phyloP scores from a whole-genome alignment of 2,329 filamentous ascomycete genomes.

The Cordyceps cateniannulata region DNA sequence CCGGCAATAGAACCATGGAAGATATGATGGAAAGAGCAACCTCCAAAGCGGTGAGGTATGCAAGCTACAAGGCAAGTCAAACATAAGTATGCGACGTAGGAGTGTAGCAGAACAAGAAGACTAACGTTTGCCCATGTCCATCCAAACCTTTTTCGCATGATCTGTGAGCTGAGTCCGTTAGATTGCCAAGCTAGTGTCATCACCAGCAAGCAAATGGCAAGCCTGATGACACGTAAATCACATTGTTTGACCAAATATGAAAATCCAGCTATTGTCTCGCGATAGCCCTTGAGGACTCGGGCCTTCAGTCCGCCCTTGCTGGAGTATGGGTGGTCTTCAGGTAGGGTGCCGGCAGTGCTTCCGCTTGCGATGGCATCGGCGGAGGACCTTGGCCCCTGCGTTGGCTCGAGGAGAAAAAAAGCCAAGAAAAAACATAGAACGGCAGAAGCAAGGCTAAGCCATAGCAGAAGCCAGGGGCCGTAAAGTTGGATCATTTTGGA shows the following conservation, averaged over 20 bases:
- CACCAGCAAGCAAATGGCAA: neutral
- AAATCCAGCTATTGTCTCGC: neutral
- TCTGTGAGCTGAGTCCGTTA: neutral
- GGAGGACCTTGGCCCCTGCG: neutral
- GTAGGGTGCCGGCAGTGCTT: neutral
- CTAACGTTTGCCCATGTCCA: conserved; percentile 2
- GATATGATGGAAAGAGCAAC: neutral
- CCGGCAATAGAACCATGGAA: neutral
- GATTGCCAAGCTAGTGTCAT: conserved; percentile 4
- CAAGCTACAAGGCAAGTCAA: neutral
- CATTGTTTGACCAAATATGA: neutral
- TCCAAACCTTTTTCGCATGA: conserved; percentile 3
- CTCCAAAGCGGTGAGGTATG: neutral
- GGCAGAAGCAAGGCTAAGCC: neutral
- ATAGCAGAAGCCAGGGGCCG: neutral
- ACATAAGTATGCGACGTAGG: neutral
- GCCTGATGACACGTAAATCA: neutral
- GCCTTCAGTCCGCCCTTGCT: neutral
- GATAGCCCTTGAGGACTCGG: neutral
- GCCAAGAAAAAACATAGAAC: fast-evolving
- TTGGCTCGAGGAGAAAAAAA: neutral
- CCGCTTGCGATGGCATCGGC: neutral
- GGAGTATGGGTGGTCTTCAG: neutral
- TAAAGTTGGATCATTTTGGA: neutral
- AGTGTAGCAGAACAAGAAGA: neutral